Percentiles rank a stretch among this genome's conserved stretches.
phyloP scores from a whole-genome alignment of 371 early-diverging fungal species.

The Homolaphlyctis polyrhiza region DNA sequence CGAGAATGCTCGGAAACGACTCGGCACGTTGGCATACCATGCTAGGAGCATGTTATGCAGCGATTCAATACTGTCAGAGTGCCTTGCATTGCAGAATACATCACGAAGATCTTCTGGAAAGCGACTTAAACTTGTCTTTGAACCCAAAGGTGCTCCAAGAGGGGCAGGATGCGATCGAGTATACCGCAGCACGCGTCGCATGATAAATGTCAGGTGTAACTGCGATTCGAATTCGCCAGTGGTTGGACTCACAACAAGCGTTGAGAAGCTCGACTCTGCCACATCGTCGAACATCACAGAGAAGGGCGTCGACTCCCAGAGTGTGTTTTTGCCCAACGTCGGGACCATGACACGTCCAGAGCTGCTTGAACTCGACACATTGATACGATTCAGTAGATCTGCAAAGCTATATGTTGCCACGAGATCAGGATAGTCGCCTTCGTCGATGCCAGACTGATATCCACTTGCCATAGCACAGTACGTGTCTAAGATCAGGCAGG shows the following conservation, averaged over 20 bases:
- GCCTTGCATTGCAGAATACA: background rate
- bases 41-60: background rate
- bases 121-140: too few species aligned
- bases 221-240: conserved; percentile 2
- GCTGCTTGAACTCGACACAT: background rate
- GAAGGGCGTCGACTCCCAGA: background rate
- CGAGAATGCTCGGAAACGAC: background rate
- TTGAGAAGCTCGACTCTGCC: background rate
- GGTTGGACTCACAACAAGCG: background rate
- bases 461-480: conserved; percentile 6
- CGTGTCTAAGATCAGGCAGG: conserved; percentile 5
- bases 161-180: background rate
- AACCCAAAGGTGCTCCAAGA: background rate
- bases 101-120: background rate
- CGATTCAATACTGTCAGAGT: background rate
- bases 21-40: background rate
- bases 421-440: conserved; percentile 5
- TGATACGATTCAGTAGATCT: background rate
- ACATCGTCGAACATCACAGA: conserved; percentile 8
- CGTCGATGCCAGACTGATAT: conserved; percentile 5
- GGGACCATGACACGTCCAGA: background rate
- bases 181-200: conserved; percentile 3
- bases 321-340: background rate
- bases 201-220: conserved; percentile 1
- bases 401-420: background rate